Conservation (phyloP, 306 rosid genomes). For the Sicyos baderoa region DNA sequence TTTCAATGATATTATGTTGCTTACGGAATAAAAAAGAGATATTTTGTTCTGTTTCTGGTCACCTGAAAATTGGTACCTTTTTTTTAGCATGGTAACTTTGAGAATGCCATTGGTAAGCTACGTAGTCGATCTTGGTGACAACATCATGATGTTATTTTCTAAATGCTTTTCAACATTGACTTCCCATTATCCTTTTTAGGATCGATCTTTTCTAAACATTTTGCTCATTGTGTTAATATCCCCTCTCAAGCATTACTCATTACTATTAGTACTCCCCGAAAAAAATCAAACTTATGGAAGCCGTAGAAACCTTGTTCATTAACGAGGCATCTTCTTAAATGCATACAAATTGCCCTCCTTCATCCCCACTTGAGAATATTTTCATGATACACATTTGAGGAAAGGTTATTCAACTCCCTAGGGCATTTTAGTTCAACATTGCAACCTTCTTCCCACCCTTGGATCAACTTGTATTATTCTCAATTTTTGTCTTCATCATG, state of each 20-base stretch:
- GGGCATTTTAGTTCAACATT: neutral
- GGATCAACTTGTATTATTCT: neutral
- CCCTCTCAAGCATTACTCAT: neutral
- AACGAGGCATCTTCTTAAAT: neutral
- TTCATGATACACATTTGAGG: neutral
- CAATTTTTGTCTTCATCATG: neutral
- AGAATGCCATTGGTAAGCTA: neutral
- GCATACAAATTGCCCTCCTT: neutral
- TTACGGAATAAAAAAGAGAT: neutral
- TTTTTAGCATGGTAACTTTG: neutral
- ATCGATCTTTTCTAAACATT: neutral
- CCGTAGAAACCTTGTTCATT: neutral
- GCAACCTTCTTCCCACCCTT: neutral
- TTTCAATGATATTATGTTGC: neutral
- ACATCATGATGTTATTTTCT: neutral
- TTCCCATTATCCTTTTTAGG: neutral
- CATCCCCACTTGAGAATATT: neutral
- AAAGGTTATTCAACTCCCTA: neutral
- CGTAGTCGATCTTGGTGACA: neutral
- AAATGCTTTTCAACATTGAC: neutral
- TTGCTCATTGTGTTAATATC: neutral
- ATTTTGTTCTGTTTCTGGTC: neutral
- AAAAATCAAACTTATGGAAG: neutral
- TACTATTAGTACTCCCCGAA: neutral
- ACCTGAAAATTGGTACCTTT: neutral